Evolutionary conservation across 2,329 filamentous ascomycete genomes (phyloP), one percentile per base, ranked within the genome.

Genomic region (Aspergillus nomiae): DNA sequence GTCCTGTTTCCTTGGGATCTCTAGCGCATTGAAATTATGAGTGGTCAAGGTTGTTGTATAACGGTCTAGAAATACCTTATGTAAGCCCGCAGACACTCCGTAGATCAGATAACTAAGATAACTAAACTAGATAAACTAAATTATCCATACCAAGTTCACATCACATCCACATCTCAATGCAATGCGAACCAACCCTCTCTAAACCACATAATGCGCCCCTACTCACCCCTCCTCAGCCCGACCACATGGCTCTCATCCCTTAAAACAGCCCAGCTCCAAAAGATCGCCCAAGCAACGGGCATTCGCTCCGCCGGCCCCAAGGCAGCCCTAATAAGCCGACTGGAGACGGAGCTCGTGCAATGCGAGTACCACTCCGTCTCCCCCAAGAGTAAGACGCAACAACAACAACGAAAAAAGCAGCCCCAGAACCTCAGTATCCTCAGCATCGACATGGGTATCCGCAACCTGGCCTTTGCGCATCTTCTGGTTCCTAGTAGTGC

Each of bases 401-500:
- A 21, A 56, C 46, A 19, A 32, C 11, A 21, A n/a, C n/a, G n/a
- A 24, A 24, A 24, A 24, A 24, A 1, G 21, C 21, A 21, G 48
- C 11, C 21, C 16, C 26, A 14, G 14, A 19, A 34, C 19, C 50
- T 53, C 24, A 83, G 88, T 50, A 83, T 95, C 28, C 76, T 95
- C 38, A 94, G 91, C 73, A 90, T 96, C 65, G 92, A 96, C 75
- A 90, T 95, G 87, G 92, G 92, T 4, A 90, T 96, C 67, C 87
- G 87, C 50, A 96, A 96, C 74, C 81, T 96, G 4, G 92, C 91
- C 1, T 92, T 88, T 73, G 91, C 90, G 67, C 83, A 92, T 64
- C 76, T 91, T 36, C 71, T 78, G 21, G n/a, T n/a, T n/a, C n/a
- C n/a, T n/a, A n/a, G n/a, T n/a, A n/a, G n/a, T n/a, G n/a, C n/a